Conservation (phyloP, 345 rosid species). For the Gossypium australe region DNA sequence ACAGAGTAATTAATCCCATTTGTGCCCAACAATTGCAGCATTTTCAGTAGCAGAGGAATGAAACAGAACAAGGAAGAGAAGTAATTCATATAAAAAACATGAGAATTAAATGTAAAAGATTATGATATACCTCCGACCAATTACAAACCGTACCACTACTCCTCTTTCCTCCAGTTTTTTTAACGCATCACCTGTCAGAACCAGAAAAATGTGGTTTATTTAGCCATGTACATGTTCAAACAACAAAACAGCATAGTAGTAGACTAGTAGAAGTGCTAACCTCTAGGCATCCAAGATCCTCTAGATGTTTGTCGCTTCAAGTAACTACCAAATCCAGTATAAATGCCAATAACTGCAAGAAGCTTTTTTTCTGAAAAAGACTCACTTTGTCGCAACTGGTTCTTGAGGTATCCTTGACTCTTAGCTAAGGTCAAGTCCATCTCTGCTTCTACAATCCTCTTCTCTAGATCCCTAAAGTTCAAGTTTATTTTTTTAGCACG, state of each 20-base stretch:
- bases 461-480: constrained; percentile 73
- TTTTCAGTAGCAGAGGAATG: background rate
- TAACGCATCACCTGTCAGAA: constrained; percentile 60
- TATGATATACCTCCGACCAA: constrained; percentile 80
- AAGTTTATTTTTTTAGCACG: background rate
- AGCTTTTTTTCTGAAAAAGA: constrained; percentile 49
- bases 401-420: constrained; percentile 77
- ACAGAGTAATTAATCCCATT: constrained; percentile 12
- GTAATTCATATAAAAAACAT: background rate
- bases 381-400: constrained; percentile 34
- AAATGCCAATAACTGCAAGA: constrained; percentile 93
- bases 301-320: constrained; percentile 68
- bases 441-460: constrained; percentile 83
- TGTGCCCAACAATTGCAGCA: constrained; percentile 5
- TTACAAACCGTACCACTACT: constrained; percentile 76
- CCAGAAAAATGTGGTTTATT: background rate
- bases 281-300: constrained; percentile 97
- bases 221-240: background rate
- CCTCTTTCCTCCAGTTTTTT: constrained; percentile 90
- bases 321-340: constrained; percentile 90
- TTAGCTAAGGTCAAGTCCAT: constrained; percentile 94
- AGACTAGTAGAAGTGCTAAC: constrained; percentile 26
- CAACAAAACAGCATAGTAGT: background rate
- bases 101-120: constrained; percentile 10
- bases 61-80: constrained; percentile 5